Percentiles rank a stretch among this genome's conserved stretches.
phyloP scores from a whole-genome alignment of 257 asterid species.

The Solanum acaule region DNA sequence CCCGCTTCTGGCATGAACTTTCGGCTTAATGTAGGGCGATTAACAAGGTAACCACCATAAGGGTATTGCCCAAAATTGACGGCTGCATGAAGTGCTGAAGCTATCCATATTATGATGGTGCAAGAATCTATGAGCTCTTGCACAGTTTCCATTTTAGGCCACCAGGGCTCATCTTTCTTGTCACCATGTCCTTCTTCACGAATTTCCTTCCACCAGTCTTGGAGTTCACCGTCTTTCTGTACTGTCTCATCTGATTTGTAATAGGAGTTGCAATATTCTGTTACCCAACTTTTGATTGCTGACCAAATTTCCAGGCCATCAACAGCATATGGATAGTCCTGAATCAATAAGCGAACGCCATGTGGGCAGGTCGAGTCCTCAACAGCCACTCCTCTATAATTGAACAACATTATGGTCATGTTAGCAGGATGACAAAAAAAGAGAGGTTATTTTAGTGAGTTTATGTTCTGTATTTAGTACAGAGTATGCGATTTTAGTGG shows the following conservation, averaged over 20 bases:
- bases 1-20: slow-evolving; percentile 50
- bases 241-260: slow-evolving; percentile 35
- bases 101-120: slow-evolving; percentile 65
- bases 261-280: slow-evolving; percentile 51
- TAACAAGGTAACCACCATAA: slow-evolving; percentile 53
- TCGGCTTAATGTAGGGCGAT: slow-evolving; percentile 54
- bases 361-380: slow-evolving; percentile 41
- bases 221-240: slow-evolving; percentile 50
- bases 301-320: slow-evolving; percentile 79
- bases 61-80: slow-evolving; percentile 66
- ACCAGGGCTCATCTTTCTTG: slow-evolving; percentile 59
- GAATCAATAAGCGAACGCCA: slow-evolving; percentile 53
- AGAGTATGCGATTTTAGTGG: not conserved
- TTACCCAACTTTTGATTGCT: slow-evolving; percentile 66
- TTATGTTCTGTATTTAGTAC: not conserved
- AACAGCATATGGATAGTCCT: slow-evolving; percentile 76
- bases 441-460: too few relatives aligned
- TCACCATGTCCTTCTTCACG: slow-evolving; percentile 64
- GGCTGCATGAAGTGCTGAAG: slow-evolving; percentile 80
- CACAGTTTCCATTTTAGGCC: slow-evolving; percentile 58
- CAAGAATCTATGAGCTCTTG: slow-evolving; percentile 47
- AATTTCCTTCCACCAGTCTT: slow-evolving; percentile 68
- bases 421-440: not conserved
- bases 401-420: not conserved
- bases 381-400: slow-evolving; percentile 52